Base-by-base conservation (phyloP, 2,329 filamentous ascomycete species). In the Onygenales sp. region DNA sequence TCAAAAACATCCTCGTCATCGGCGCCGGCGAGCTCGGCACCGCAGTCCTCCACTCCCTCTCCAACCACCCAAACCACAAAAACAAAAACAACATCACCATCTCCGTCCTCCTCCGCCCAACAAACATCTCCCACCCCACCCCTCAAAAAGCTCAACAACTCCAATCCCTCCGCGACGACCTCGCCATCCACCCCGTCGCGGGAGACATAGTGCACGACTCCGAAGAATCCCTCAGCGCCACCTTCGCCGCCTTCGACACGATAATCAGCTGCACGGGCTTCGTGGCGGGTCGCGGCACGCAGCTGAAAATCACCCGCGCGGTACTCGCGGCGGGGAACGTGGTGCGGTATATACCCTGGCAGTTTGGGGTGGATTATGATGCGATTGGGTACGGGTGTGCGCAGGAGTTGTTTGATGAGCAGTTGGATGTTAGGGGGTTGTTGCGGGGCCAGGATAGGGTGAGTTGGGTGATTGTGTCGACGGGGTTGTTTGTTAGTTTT, bases 321-420 rank as follows among this genome's bases (percentile, higher is more conserved):
- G 78, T 76, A 0, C 66, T 87, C 0, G 64, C 67, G 9, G 81
- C 78, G 0, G 66, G 70, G 21, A 27, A 4, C 0, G 74, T 77
- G 0, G 58, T 67, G 11, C 70, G 78, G 0, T 88, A 77, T 62
- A 75, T 88, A 14, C 85, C 85, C 0, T 88, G 85, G 85, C 85
- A 88, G 65, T 88, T 84, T 63, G 85, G 85, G 0, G 79, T 87
- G 27, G 82, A 88, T 62, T 88, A 88, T 66, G 84, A 88, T 53
- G 63, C 71, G 32, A 80, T 87, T 13, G 82, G 83, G 0, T 65
- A 70, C 0, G 77, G 78, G 0, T 80, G 77, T 31, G 71, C 78
- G 43, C 83, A 86, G 65, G 78, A 82, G 36, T 62, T 88, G 11
- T 88, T 87, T 59, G 83, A 83, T 54, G 84, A 86, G 72, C 83